These are phyloP conservation scores for Craterostigma plantagineum DNA, from an alignment of 257 asterid species.

Conservation along the genomic window DNA sequence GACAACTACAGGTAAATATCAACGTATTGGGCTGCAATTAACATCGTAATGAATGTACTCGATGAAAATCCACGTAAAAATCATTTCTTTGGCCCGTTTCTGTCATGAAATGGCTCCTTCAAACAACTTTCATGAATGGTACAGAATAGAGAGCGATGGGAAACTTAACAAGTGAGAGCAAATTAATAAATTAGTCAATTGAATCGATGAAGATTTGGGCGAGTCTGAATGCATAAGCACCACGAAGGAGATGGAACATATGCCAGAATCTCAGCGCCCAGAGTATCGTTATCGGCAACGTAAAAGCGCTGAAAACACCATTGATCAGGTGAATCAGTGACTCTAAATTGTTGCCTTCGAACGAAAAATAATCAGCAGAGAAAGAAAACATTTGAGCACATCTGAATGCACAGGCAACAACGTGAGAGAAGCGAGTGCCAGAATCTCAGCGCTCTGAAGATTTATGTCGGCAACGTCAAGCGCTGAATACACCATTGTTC, in stretches of 20 bases:
- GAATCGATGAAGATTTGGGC: constrained; percentile 9
- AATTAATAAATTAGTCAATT: too few relatives aligned
- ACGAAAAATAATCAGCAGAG: not conserved
- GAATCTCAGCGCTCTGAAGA: constrained; percentile 29
- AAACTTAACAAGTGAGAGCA: too few relatives aligned
- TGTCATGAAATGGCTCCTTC: too few relatives aligned
- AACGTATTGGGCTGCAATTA: too few relatives aligned
- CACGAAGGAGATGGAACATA: not conserved
- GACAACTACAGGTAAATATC: too few relatives aligned
- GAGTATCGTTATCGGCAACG: constrained; percentile 46
- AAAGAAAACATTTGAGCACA: constrained; percentile 16
- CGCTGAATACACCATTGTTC: constrained; percentile 44
- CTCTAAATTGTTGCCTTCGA: constrained; percentile 48
- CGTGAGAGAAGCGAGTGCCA: constrained; percentile 13
- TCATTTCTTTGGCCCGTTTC: too few relatives aligned
- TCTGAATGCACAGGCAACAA: constrained; percentile 35
- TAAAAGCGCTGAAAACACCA: constrained; percentile 55
- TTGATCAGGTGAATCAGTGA: constrained; percentile 35
- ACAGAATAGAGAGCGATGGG: too few relatives aligned
- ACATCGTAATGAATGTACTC: too few relatives aligned
- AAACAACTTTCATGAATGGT: too few relatives aligned
- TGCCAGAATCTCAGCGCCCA: constrained; percentile 41
- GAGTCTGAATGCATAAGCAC: constrained; percentile 38
- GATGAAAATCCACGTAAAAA: too few relatives aligned
- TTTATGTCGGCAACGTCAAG: constrained; percentile 54